Evolutionary conservation across 495 filamentous ascomycete genomes (phyloP).

Genomic region (Talaromyces wortmannii): DNA sequence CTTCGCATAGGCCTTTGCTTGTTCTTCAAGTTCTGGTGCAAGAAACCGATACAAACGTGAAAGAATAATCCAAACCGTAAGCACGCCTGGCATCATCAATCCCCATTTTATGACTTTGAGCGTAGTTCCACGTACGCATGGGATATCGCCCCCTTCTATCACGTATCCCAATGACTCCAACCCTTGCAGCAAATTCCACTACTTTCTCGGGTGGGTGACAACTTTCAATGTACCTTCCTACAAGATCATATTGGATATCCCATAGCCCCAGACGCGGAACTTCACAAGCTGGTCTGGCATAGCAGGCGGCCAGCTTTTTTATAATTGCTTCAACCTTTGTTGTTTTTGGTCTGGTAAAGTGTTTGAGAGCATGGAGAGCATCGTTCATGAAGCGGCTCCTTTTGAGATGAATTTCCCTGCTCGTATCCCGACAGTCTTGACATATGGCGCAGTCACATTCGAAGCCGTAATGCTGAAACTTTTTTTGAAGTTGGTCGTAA

Average conservation of each 20-base stretch:
- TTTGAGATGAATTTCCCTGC: not conserved
- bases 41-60: constrained; percentile 14
- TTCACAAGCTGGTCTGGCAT: constrained; percentile 10
- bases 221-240: not conserved
- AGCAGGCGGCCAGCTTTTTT: constrained; percentile 17
- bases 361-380: not conserved
- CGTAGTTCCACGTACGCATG: not conserved
- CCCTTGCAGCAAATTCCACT: constrained; percentile 17
- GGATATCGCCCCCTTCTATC: constrained; percentile 21
- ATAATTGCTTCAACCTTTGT: constrained; percentile 12
- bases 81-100: constrained; percentile 12
- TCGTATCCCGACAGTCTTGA: constrained; percentile 8
- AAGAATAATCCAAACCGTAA: constrained; percentile 28
- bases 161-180: constrained; percentile 33
- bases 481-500: constrained; percentile 9
- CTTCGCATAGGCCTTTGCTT: constrained; percentile 25
- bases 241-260: constrained; percentile 5
- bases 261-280: constrained; percentile 23
- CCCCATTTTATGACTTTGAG: constrained; percentile 37
- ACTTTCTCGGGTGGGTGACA: constrained; percentile 8
- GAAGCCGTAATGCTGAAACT: constrained; percentile 27
- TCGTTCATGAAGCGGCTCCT: not conserved
- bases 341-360: not conserved
- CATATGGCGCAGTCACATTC: constrained; percentile 32
- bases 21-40: constrained; percentile 15